Evolutionary conservation across 1,284 basidiomycete genomes (phyloP), one percentile per base, ranked within the genome.

Genomic region (Austropuccinia psidii): DNA sequence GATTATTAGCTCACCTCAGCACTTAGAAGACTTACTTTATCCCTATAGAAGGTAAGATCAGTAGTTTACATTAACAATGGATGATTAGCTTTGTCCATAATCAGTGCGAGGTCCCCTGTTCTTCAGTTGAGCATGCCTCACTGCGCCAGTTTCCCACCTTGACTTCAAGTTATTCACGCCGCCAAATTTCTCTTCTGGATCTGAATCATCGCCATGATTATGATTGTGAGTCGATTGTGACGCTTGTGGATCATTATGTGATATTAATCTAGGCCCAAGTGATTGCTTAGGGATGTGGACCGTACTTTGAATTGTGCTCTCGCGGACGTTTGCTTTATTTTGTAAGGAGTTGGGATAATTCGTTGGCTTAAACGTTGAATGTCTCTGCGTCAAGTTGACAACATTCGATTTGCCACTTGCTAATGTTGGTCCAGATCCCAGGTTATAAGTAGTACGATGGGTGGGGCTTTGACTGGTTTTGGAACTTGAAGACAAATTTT

Each of bases 121-220:
- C 15, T 4, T 33, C 4, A 29, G 33, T 2, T 33, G 27, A 31
- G 60, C 35, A n/a, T 47, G 3, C 19, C 41, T 33, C 13, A 73
- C n/a, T 5, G 47, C 27, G 1, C 70, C 70, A 5, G 58, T 54
- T 60, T 73, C 70, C 70, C 70, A 73, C 29, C 37, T 64, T 15
- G 47, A 64, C 47, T 73, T 73, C 33, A 73, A 21, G 19, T 70
- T 31, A 33, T 47, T 33, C 27, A 70, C 67, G 11, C 54, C 39
- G 27, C 37, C 49, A 33, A 70, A 70, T 1, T 3, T 31, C 24
- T 47, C 37, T 1, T 60, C 67, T 4, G 24, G 35, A 5, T 54
- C 50, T 11, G 39, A 31, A 6, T 49, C 64, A 2, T 35, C 29
- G 4, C 27, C 24, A 13, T 37, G 5, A 17, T 39, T 33, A 35